Evolutionary conservation across 2,329 filamentous ascomycete species (phyloP).

Genomic region (Ascochyta fabae): DNA sequence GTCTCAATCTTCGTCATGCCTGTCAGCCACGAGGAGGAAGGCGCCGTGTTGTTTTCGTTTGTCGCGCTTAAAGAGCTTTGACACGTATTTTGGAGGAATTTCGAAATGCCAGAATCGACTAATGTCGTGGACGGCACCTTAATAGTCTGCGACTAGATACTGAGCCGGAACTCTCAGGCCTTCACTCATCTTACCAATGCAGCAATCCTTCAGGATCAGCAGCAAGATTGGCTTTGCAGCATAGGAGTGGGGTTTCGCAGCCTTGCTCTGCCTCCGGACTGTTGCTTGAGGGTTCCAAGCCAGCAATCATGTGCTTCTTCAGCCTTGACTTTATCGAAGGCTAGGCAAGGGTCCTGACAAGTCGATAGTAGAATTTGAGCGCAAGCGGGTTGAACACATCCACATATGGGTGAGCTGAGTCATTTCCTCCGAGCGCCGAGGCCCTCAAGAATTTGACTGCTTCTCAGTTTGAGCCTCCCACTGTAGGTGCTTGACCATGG

Average conservation of each 20-base stretch:
- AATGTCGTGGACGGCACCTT: neutral
- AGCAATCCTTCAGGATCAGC: neutral
- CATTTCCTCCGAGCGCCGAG: neutral
- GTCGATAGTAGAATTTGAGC: neutral
- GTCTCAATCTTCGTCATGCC: constrained; percentile 4
- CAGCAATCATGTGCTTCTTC: neutral
- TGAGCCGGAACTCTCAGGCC: too few relatives aligned
- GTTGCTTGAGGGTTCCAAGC: constrained; percentile 3
- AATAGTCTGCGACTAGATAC: neutral
- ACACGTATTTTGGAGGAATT: constrained; percentile 6
- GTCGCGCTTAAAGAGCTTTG: constrained; percentile 11
- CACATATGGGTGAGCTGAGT: neutral
- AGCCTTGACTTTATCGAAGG: neutral
- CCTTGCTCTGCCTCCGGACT: neutral
- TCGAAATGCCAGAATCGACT: neutral
- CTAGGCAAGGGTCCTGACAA: neutral
- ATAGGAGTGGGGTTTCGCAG: constrained; percentile 4
- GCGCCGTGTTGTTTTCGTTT: neutral
- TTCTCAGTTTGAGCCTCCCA: constrained; percentile 23
- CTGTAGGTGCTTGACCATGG: constrained; percentile 41
- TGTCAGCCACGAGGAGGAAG: constrained; percentile 4
- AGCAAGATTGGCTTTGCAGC: constrained; percentile 9
- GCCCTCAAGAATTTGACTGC: neutral
- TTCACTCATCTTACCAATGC: neutral
- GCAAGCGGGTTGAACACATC: neutral